phyloP scores from a whole-genome alignment of 2,329 filamentous ascomycete species.

The Aspergillus clavatus region DNA sequence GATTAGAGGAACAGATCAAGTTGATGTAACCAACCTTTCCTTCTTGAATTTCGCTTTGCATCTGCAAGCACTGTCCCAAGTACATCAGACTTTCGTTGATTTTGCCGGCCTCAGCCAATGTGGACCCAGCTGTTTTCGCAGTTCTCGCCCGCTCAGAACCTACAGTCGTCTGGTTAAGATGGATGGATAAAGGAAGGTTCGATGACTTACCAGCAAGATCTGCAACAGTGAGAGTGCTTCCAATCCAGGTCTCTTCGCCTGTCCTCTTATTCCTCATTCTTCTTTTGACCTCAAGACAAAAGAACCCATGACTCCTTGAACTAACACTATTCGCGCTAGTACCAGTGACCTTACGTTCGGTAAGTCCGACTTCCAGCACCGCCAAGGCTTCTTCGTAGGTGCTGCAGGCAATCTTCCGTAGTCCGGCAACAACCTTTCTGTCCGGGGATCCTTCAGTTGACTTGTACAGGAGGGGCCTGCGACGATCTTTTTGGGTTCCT shows the following conservation, averaged over 20 bases:
- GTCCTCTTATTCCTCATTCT: slow-evolving; percentile 49
- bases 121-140: slow-evolving; percentile 89
- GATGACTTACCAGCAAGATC: slow-evolving; percentile 68
- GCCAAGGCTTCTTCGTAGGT: slow-evolving; percentile 78
- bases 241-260: slow-evolving; percentile 61
- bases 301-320: slow-evolving; percentile 91
- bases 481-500: slow-evolving; percentile 60
- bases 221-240: slow-evolving; percentile 78
- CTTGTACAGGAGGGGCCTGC: slow-evolving; percentile 87
- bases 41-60: slow-evolving; percentile 75
- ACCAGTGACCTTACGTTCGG: slow-evolving; percentile 80
- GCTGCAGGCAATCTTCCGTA: slow-evolving; percentile 84
- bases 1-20: background rate
- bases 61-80: slow-evolving; percentile 90
- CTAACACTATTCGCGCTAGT: slow-evolving; percentile 91
- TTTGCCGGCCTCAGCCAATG: slow-evolving; percentile 90
- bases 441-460: slow-evolving; percentile 81
- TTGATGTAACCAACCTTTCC: slow-evolving; percentile 60
- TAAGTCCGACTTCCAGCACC: slow-evolving; percentile 82
- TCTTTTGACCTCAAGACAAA: slow-evolving; percentile 92
- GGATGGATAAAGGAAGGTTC: background rate
- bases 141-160: slow-evolving; percentile 85
- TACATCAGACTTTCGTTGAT: slow-evolving; percentile 99
- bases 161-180: slow-evolving; percentile 24
- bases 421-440: slow-evolving; percentile 87